phyloP scores from a whole-genome alignment of 2,329 filamentous ascomycete species.

The Ciborinia camelliae region DNA sequence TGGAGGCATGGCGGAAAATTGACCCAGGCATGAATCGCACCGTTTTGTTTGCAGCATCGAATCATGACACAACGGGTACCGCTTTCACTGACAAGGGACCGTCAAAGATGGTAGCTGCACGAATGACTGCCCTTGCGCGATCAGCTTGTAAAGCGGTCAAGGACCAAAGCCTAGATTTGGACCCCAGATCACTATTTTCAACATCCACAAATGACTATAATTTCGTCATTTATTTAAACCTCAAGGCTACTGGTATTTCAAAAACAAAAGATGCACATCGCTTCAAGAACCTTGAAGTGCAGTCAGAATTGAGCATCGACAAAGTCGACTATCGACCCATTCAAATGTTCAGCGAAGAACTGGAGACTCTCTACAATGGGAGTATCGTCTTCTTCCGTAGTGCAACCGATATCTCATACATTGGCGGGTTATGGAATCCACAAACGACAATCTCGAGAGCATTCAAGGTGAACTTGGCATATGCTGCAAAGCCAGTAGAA shows the following conservation, averaged over 20 bases:
- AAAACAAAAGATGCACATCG: slow-evolving; percentile 43
- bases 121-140: slow-evolving; percentile 78
- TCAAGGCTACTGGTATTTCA: slow-evolving; percentile 36
- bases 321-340: slow-evolving; percentile 58
- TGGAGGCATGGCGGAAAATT: slow-evolving; percentile 81
- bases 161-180: slow-evolving; percentile 50
- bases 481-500: slow-evolving; percentile 52
- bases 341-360: slow-evolving; percentile 61
- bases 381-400: slow-evolving; percentile 79
- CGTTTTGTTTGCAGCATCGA: slow-evolving; percentile 76
- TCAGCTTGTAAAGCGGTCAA: slow-evolving; percentile 65
- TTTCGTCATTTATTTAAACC: slow-evolving; percentile 68
- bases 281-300: slow-evolving; percentile 78
- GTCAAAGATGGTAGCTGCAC: slow-evolving; percentile 75
- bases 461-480: slow-evolving; percentile 70
- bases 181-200: slow-evolving; percentile 64
- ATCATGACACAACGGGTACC: slow-evolving; percentile 71
- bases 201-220: slow-evolving; percentile 75
- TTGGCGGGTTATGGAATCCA: slow-evolving; percentile 66
- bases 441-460: slow-evolving; percentile 43
- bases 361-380: slow-evolving; percentile 63
- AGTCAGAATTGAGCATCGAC: slow-evolving; percentile 43
- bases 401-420: slow-evolving; percentile 50
- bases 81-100: slow-evolving; percentile 76
- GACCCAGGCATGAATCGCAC: slow-evolving; percentile 85